These are phyloP conservation scores for Seiridium unicorne DNA, from an alignment of 2,329 filamentous ascomycete species.

Conservation along the genomic window DNA sequence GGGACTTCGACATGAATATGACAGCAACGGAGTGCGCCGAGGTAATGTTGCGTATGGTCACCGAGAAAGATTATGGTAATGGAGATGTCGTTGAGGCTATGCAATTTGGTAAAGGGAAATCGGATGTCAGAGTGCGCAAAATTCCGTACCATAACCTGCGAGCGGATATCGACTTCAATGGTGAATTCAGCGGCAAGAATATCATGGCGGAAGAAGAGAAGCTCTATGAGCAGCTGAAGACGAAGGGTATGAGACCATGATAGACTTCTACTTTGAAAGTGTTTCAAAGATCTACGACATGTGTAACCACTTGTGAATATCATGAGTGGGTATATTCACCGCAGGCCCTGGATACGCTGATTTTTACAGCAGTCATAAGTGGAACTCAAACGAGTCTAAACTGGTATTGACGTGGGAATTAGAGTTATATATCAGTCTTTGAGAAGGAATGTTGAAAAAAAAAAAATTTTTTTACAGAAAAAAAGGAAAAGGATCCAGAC, in stretches of 20 bases:
- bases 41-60: constrained; percentile 26
- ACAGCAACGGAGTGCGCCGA: constrained; percentile 29
- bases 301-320: neutral
- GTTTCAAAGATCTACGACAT: neutral
- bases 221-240: constrained; percentile 13
- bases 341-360: no score
- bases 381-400: no score
- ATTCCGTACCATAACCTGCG: constrained; percentile 6
- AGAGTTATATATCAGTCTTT: no score
- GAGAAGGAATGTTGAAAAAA: neutral
- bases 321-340: neutral
- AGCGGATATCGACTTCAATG: constrained; percentile 10
- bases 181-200: constrained; percentile 15
- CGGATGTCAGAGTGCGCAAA: constrained; percentile 3
- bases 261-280: neutral
- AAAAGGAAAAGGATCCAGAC: neutral
- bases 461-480: neutral
- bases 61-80: constrained; percentile 9
- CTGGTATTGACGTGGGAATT: no score
- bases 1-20: constrained; percentile 22
- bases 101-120: neutral
- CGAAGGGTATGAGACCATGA: constrained; percentile 10
- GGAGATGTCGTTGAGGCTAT: constrained; percentile 12
- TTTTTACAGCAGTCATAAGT: no score
- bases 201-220: constrained; percentile 15